Conservation (phyloP, 2,329 filamentous ascomycete genomes). For the Apiospora hydei region DNA sequence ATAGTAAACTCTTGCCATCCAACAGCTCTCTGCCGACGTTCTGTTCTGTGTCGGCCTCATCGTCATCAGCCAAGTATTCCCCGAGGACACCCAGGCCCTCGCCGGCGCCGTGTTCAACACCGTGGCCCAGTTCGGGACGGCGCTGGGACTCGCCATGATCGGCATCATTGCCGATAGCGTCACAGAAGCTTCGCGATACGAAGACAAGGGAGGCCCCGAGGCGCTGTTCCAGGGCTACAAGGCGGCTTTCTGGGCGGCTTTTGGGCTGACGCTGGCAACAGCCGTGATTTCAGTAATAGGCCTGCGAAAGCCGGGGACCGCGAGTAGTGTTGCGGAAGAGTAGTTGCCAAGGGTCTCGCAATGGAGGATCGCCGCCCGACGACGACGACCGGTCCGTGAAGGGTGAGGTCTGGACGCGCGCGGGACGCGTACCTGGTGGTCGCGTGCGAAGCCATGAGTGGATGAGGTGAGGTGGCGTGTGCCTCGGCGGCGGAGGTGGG, state of each 20-base stretch:
- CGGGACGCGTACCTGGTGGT: too few species aligned
- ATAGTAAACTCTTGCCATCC: too few species aligned
- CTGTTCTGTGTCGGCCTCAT: background rate
- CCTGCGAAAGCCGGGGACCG: too few species aligned
- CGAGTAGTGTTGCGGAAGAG: too few species aligned
- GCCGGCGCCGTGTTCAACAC: slow-evolving; percentile 70
- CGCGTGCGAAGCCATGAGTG: background rate
- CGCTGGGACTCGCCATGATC: slow-evolving; percentile 25
- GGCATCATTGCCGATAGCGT: background rate
- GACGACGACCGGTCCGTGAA: too few species aligned
- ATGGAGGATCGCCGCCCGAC: too few species aligned
- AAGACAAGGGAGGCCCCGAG: background rate
- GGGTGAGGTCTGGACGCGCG: too few species aligned
- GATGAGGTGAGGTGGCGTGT: background rate
- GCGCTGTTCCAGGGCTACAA: background rate
- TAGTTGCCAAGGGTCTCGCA: too few species aligned
- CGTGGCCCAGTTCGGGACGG: slow-evolving; percentile 59
- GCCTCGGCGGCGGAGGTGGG: background rate
- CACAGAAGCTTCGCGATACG: background rate
- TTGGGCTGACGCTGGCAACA: too few species aligned
- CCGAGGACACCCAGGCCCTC: slow-evolving; percentile 62
- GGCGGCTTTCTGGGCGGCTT: background rate
- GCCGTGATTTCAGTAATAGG: too few species aligned
- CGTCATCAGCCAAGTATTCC: background rate
- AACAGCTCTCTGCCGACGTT: background rate